Evolutionary conservation across 2,329 filamentous ascomycete genomes (phyloP).

Genomic region (Colletotrichum salicis): DNA sequence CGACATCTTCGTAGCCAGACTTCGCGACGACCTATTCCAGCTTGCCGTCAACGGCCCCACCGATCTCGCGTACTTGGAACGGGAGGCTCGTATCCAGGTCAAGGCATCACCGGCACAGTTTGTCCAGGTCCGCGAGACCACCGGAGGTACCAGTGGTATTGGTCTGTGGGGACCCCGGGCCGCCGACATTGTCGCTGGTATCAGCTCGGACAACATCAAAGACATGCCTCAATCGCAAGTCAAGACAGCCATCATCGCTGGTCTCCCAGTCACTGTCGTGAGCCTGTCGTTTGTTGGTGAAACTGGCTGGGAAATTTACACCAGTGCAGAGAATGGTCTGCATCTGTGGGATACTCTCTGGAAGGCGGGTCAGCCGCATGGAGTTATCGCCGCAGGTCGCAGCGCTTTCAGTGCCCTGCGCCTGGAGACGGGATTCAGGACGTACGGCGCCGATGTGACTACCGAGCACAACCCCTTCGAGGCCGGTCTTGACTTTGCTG

Average conservation of each 20-base stretch:
- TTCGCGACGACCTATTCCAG: slow-evolving; percentile 62
- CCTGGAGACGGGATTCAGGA: slow-evolving; percentile 68
- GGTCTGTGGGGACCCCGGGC: slow-evolving; percentile 71
- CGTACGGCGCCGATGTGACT: slow-evolving; percentile 67
- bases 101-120: slow-evolving; percentile 51
- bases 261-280: slow-evolving; percentile 66
- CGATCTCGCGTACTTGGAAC: slow-evolving; percentile 64
- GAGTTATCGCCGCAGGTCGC: slow-evolving; percentile 68
- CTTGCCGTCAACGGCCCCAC: slow-evolving; percentile 65
- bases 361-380: slow-evolving; percentile 63
- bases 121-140: slow-evolving; percentile 67
- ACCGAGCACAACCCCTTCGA: slow-evolving; percentile 71
- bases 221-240: slow-evolving; percentile 61
- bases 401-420: slow-evolving; percentile 67
- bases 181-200: slow-evolving; percentile 58
- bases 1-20: slow-evolving; percentile 66
- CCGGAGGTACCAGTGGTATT: slow-evolving; percentile 68
- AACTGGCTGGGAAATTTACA: slow-evolving; percentile 70
- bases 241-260: slow-evolving; percentile 60
- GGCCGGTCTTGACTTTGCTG: slow-evolving; percentile 62
- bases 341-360: slow-evolving; percentile 69
- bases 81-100: slow-evolving; percentile 61
- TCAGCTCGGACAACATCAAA: slow-evolving; percentile 58
- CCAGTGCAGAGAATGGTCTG: slow-evolving; percentile 67
- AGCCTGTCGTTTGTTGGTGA: slow-evolving; percentile 71